A percentile compares a stretch with the other conserved stretches of the same genome.
These are phyloP conservation scores for Suhomyces canberraensis DNA, from an alignment of 805 yeast genomes.

Conservation along the genomic window DNA sequence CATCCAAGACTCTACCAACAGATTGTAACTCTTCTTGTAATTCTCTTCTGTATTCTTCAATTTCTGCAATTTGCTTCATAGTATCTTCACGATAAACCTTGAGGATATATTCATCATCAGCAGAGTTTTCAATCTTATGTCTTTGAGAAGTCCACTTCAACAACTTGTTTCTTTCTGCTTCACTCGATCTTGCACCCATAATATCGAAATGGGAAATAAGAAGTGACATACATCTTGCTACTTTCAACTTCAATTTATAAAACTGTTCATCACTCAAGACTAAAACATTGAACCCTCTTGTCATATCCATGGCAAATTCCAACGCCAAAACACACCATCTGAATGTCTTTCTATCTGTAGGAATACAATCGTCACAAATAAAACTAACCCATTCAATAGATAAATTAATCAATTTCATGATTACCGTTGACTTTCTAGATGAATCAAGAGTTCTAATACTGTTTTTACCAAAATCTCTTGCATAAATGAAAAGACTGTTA, in stretches of 20 bases:
- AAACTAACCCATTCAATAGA: slow-evolving; percentile 91
- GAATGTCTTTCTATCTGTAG: slow-evolving; percentile 86
- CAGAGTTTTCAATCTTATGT: slow-evolving; percentile 48
- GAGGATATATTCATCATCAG: slow-evolving; percentile 37
- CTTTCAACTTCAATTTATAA: slow-evolving; percentile 66
- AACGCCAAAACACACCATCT: slow-evolving; percentile 95
- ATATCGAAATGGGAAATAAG: slow-evolving; percentile 94
- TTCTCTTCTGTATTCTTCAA: slow-evolving; percentile 56
- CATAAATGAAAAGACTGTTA: slow-evolving; percentile 70
- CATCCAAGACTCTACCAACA: slow-evolving; percentile 88
- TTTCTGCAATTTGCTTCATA: slow-evolving; percentile 56
- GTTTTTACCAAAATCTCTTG: slow-evolving; percentile 77
- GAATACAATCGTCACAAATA: slow-evolving; percentile 90
- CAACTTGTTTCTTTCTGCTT: slow-evolving; percentile 54
- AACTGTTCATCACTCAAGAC: slow-evolving; percentile 79
- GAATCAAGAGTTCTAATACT: slow-evolving; percentile 64
- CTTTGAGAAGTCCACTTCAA: slow-evolving; percentile 51
- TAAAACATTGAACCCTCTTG: slow-evolving; percentile 83
- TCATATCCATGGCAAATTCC: slow-evolving; percentile 94
- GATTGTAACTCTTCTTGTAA: slow-evolving; percentile 41
- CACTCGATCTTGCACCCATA: slow-evolving; percentile 94
- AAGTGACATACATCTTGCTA: slow-evolving; percentile 91
- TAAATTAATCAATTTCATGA: slow-evolving; percentile 67
- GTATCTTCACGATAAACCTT: slow-evolving; percentile 63
- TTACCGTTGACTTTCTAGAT: slow-evolving; percentile 61